phyloP scores from a whole-genome alignment of 2,329 filamentous ascomycete genomes.

The Fusarium chaquense region DNA sequence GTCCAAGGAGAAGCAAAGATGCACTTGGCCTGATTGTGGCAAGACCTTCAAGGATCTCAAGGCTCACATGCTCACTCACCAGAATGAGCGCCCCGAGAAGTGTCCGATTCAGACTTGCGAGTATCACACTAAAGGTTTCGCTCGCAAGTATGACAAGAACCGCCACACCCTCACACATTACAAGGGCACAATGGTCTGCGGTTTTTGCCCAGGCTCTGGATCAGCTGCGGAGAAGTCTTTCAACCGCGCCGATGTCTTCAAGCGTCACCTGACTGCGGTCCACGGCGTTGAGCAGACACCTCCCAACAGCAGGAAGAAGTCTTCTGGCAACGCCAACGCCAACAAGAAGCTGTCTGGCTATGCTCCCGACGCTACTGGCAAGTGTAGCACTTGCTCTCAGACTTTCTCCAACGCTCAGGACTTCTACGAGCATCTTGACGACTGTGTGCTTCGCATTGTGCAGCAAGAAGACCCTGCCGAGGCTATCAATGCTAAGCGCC shows the following conservation, averaged over 20 bases:
- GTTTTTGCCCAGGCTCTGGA: slow-evolving; percentile 90
- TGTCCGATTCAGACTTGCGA: slow-evolving; percentile 93
- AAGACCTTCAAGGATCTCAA: slow-evolving; percentile 91
- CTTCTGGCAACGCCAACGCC: slow-evolving; percentile 54
- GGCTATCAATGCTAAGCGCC: slow-evolving; percentile 74
- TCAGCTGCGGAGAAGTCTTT: slow-evolving; percentile 94
- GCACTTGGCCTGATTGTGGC: slow-evolving; percentile 86
- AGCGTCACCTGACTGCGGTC: slow-evolving; percentile 89
- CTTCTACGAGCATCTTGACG: slow-evolving; percentile 96
- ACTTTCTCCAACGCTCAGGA: slow-evolving; percentile 95
- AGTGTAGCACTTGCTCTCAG: slow-evolving; percentile 92
- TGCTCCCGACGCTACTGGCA: slow-evolving; percentile 84
- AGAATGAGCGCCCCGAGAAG: slow-evolving; percentile 91
- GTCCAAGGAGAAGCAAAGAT: slow-evolving; percentile 76
- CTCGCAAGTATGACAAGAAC: slow-evolving; percentile 97
- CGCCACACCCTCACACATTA: slow-evolving; percentile 94
- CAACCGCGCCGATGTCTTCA: slow-evolving; percentile 95
- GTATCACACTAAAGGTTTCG: slow-evolving; percentile 92
- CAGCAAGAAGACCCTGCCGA: slow-evolving; percentile 78
- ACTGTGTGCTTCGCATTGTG: slow-evolving; percentile 78
- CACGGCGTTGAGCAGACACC: slow-evolving; percentile 94
- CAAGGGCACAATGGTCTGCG: slow-evolving; percentile 97
- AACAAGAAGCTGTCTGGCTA: slow-evolving; percentile 78
- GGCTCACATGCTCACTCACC: slow-evolving; percentile 94
- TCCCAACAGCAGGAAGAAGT: slow-evolving; percentile 88